Evolutionary conservation across 345 rosid genomes (phyloP), one percentile per base, ranked within the genome.

Genomic region (Bruguiera parviflora): DNA sequence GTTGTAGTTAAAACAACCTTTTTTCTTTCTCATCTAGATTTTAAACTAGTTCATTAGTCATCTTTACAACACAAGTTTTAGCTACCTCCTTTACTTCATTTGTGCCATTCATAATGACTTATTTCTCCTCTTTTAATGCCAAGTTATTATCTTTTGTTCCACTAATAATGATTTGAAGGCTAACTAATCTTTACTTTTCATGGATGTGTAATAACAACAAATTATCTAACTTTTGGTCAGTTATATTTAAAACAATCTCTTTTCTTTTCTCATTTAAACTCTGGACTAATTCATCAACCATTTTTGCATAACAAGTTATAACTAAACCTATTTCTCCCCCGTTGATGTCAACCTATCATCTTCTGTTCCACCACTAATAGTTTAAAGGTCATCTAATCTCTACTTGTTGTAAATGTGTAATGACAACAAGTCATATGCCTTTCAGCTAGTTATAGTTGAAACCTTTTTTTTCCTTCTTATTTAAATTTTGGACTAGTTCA

Each of bases 321-420:
- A 49, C 65, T 18, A 43, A 43, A 53, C 71, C 58, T 65, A 58
- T 52, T 77, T 78, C 65, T 76, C 77, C 66, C 63, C 69, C 25
- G 65, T 66, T 33, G 83, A 62, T n/a, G n/a, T n/a, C n/a, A n/a
- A n/a, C n/a, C 78, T 27, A 27, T 65, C 61, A 71, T 81, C 81
- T 59, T 74, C 35, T 37, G 22, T 70, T 18, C 77, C 71, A 27
- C 71, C 65, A 55, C 65, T 70, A 56, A 70, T 27, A 65, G 67
- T 63, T 35, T 75, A 69, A 58, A 80, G 63, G 61, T 85, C 82
- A 59, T 76, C 71, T 7, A 78, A 63, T 73, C 86, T 81, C 70
- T 88, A 88, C 78, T 83, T 89, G 85, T 83, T 92, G 81, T 92
- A 95, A 13, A 85, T 82, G 68, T 33, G 8, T 7, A 33, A 33